Conservation (phyloP, 164 flowering plant genomes). For the Tetracentron sinense region DNA sequence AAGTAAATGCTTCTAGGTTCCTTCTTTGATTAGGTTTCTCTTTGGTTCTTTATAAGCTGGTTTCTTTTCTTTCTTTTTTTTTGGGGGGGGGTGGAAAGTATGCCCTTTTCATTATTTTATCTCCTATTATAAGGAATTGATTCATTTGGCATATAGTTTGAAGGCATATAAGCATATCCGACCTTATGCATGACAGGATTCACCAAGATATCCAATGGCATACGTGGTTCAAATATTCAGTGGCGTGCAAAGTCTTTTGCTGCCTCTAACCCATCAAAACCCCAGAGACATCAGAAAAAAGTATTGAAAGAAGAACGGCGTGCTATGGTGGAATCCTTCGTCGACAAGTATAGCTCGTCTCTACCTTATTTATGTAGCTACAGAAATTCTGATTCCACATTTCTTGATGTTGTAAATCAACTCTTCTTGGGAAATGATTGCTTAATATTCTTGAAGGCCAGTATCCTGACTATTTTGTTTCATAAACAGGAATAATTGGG, state of each 20-base stretch:
- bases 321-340: conserved; percentile 48
- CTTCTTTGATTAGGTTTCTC: no score
- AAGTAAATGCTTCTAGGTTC: no score
- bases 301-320: conserved; percentile 41
- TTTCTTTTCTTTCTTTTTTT: no score
- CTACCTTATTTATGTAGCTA: conserved; percentile 1
- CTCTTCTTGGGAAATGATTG: neutral
- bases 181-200: conserved; percentile 16
- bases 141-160: neutral
- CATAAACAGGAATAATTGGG: neutral
- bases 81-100: no score
- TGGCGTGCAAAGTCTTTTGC: conserved; percentile 41
- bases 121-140: neutral
- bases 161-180: neutral
- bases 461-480: neutral
- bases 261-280: conserved; percentile 35
- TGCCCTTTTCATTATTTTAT: neutral
- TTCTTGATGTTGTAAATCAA: neutral
- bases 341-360: conserved; percentile 32
- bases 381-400: neutral
- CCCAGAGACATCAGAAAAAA: conserved; percentile 24
- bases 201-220: conserved; percentile 10
- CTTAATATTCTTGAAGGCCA: neutral
- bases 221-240: conserved; percentile 16
- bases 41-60: neutral